A percentile compares a stretch with the other conserved stretches of the same genome.
Evolutionary conservation across 768 basidiomycete species (phyloP).

Genomic region (Amanita thiersii): DNA sequence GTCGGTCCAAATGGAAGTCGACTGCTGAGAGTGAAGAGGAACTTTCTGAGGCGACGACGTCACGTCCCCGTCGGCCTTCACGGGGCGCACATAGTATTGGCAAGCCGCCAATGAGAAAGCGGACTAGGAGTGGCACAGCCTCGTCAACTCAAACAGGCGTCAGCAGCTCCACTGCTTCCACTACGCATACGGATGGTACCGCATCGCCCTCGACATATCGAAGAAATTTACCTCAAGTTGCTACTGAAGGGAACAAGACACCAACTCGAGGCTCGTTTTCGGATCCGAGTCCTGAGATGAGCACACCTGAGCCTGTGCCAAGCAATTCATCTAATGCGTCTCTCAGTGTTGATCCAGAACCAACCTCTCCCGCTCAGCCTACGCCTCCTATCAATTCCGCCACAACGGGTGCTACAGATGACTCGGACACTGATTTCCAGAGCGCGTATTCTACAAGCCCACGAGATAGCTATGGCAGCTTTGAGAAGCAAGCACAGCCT

Average conservation of each 20-base stretch:
- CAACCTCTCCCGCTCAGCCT: constrained; percentile 15
- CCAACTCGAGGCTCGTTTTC: constrained; percentile 33
- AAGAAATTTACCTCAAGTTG: constrained; percentile 10
- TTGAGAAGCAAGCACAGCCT: constrained; percentile 24
- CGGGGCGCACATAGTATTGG: constrained; percentile 22
- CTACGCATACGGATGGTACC: constrained; percentile 19
- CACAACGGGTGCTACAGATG: constrained; percentile 45
- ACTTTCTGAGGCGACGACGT: constrained; percentile 36
- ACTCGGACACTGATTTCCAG: constrained; percentile 82
- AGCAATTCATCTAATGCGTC: constrained; percentile 25
- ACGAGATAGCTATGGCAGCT: constrained; percentile 54
- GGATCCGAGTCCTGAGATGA: constrained; percentile 22
- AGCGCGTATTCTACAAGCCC: constrained; percentile 79
- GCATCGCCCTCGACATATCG: constrained; percentile 15
- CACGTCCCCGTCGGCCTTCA: constrained; percentile 31
- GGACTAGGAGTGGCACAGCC: constrained; percentile 53
- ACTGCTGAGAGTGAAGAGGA: constrained; percentile 50
- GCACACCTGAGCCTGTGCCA: constrained; percentile 23
- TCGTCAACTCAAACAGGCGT: constrained; percentile 49
- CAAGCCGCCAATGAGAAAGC: constrained; percentile 27
- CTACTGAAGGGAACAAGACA: constrained; percentile 29
- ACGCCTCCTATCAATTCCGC: constrained; percentile 12
- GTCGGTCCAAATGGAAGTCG: constrained; percentile 31
- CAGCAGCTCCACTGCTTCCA: constrained; percentile 14
- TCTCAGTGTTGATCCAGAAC: constrained; percentile 11